Evolutionary conservation across 2,329 filamentous ascomycete genomes (phyloP).

Genomic region (Didymosphaeria variabile): DNA sequence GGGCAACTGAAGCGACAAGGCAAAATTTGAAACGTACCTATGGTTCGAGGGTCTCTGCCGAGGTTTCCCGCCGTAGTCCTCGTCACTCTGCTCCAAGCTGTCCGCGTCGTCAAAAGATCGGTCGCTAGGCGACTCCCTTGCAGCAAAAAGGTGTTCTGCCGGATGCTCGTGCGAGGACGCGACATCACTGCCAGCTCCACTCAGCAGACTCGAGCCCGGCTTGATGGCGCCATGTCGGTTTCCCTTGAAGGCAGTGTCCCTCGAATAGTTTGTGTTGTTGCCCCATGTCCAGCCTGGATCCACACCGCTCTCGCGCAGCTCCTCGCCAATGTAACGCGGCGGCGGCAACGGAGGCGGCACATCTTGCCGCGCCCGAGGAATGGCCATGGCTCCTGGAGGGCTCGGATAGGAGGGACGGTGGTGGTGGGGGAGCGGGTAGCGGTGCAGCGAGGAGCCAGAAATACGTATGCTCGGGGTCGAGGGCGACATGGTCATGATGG

Average conservation of each 20-base stretch:
- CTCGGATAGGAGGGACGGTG: conserved; percentile 48
- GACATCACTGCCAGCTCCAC: conserved; percentile 34
- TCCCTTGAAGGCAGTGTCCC: conserved; percentile 57
- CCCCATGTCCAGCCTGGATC: conserved; percentile 72
- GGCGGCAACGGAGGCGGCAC: conserved; percentile 70
- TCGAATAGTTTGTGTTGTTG: conserved; percentile 67
- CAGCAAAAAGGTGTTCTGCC: conserved; percentile 42
- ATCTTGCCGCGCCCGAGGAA: conserved; percentile 65
- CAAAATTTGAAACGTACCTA: conserved; percentile 46
- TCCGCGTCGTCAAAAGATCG: conserved; percentile 44
- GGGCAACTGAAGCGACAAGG: conserved; percentile 3
- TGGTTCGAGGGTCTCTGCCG: conserved; percentile 53
- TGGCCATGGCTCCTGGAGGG: conserved; percentile 65
- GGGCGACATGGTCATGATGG: conserved; percentile 45
- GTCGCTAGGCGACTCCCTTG: conserved; percentile 53
- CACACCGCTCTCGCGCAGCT: conserved; percentile 61
- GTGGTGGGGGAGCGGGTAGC: conserved; percentile 42
- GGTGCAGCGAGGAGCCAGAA: conserved; percentile 51
- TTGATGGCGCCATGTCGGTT: conserved; percentile 55
- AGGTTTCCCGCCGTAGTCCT: conserved; percentile 44
- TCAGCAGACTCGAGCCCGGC: conserved; percentile 58
- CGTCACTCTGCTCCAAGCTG: conserved; percentile 46
- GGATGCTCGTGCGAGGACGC: conserved; percentile 37
- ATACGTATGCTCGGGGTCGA: conserved; percentile 53
- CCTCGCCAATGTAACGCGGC: conserved; percentile 66